Percentiles rank a stretch among this genome's conserved stretches.
Evolutionary conservation across 805 yeast species (phyloP).

Genomic region (Wickerhamiella vanderwaltii): DNA sequence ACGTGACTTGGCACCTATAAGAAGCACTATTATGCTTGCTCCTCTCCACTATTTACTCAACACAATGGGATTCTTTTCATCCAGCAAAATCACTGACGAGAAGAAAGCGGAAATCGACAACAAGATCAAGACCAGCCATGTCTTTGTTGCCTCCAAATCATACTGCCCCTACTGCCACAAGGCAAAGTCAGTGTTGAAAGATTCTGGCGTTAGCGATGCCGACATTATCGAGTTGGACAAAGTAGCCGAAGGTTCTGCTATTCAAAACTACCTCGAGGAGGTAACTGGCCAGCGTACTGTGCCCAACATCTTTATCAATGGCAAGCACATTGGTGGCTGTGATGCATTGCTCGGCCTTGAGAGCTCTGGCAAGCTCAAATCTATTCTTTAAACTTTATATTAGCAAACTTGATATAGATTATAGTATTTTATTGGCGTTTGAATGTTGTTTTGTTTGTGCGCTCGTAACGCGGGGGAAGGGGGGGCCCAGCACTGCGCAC

Average conservation of each 20-base stretch:
- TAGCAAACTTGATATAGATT: neutral
- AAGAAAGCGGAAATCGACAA: slow-evolving; percentile 37
- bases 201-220: slow-evolving; percentile 29
- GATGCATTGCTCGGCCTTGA: slow-evolving; percentile 69
- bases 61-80: slow-evolving; percentile 1
- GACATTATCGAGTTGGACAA: slow-evolving; percentile 25
- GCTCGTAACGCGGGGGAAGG: too few relatives aligned
- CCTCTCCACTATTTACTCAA: too few relatives aligned
- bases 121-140: slow-evolving; percentile 49
- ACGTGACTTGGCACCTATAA: too few relatives aligned
- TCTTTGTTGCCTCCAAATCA: slow-evolving; percentile 75
- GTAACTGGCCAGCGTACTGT: slow-evolving; percentile 87
- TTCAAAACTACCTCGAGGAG: slow-evolving; percentile 66
- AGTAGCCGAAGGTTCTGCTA: slow-evolving; percentile 57
- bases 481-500: neutral
- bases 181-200: slow-evolving; percentile 35
- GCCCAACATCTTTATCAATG: slow-evolving; percentile 82
- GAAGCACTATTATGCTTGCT: too few relatives aligned
- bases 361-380: slow-evolving; percentile 46
- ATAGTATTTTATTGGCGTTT: too few relatives aligned
- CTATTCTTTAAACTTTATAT: slow-evolving; percentile 23
- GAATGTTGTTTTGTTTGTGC: too few relatives aligned
- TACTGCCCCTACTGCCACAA: slow-evolving; percentile 51
- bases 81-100: neutral
- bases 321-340: slow-evolving; percentile 93